Conservation (phyloP, 208 protist genomes). For the Trypanosoma cruzi region DNA sequence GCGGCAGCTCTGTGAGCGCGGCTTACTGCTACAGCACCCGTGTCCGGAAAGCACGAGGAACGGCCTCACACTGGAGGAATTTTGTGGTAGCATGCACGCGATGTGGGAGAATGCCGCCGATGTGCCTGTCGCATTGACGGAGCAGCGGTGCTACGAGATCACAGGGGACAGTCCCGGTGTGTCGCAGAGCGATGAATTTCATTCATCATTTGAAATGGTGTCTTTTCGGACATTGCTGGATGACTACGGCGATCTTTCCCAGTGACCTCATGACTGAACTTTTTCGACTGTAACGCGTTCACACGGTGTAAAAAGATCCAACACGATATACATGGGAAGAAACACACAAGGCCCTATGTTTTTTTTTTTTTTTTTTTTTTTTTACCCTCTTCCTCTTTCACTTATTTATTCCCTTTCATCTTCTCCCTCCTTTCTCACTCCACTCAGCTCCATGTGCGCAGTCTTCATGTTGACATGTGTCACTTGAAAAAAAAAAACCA, state of each 20-base stretch:
- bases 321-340: too few species aligned
- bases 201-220: not conserved
- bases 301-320: too few species aligned
- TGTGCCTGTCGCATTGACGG: not conserved
- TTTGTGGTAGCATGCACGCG: not conserved
- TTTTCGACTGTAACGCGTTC: too few species aligned
- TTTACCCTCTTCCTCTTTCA: too few species aligned
- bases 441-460: too few species aligned
- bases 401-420: too few species aligned
- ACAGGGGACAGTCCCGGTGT: not conserved
- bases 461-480: too few species aligned
- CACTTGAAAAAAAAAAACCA: too few species aligned
- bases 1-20: conserved; percentile 13
- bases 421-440: not conserved
- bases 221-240: not conserved
- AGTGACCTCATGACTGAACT: too few species aligned
- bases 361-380: too few species aligned
- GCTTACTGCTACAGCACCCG: not conserved
- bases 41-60: not conserved
- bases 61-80: conserved; percentile 9
- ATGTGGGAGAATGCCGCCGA: not conserved
- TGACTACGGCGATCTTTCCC: conserved; percentile 17
- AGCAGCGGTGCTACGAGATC: conserved; percentile 2
- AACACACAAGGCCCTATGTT: too few species aligned
- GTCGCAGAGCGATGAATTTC: not conserved